Conservation (phyloP, 768 basidiomycete species). For the Infundibulicybe gibba region DNA sequence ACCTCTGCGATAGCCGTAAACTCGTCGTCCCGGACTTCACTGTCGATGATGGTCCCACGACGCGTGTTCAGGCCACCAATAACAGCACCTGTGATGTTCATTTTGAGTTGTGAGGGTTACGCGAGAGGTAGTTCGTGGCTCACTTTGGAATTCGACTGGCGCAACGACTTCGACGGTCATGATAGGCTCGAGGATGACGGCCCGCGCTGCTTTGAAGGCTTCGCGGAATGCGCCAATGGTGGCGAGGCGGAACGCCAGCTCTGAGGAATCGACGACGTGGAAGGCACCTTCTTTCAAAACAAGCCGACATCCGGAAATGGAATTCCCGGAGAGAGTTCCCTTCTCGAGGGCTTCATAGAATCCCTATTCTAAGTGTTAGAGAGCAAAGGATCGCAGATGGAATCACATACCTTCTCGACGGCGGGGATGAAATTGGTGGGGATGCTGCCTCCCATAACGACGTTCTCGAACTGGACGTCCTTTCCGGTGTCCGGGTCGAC, state of each 20-base stretch:
- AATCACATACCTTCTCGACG: slow-evolving; percentile 73
- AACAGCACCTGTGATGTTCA: slow-evolving; percentile 55
- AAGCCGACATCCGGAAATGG: slow-evolving; percentile 80
- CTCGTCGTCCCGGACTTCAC: slow-evolving; percentile 95
- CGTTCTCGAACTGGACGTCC: slow-evolving; percentile 79
- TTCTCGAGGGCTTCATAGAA: slow-evolving; percentile 94
- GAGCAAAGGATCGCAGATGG: neutral
- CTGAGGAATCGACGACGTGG: slow-evolving; percentile 95
- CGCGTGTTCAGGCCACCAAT: slow-evolving; percentile 93
- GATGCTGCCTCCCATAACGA: slow-evolving; percentile 90
- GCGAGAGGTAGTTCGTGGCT: slow-evolving; percentile 12
- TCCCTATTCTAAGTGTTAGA: slow-evolving; percentile 47
- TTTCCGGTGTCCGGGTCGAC: slow-evolving; percentile 71
- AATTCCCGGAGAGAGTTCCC: slow-evolving; percentile 85
- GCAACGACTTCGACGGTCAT: slow-evolving; percentile 98
- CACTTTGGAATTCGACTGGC: slow-evolving; percentile 92
- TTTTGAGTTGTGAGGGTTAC: slow-evolving; percentile 1
- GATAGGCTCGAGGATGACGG: slow-evolving; percentile 93
- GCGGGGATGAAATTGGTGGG: slow-evolving; percentile 92
- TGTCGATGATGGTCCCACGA: slow-evolving; percentile 91
- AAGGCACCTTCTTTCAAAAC: slow-evolving; percentile 89
- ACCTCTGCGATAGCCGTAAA: slow-evolving; percentile 92
- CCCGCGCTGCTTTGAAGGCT: slow-evolving; percentile 69
- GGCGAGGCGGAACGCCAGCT: slow-evolving; percentile 90
- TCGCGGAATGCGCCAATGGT: slow-evolving; percentile 93